Conservation (phyloP, 2,329 filamentous ascomycete species). For the Ophiostoma sp. region DNA sequence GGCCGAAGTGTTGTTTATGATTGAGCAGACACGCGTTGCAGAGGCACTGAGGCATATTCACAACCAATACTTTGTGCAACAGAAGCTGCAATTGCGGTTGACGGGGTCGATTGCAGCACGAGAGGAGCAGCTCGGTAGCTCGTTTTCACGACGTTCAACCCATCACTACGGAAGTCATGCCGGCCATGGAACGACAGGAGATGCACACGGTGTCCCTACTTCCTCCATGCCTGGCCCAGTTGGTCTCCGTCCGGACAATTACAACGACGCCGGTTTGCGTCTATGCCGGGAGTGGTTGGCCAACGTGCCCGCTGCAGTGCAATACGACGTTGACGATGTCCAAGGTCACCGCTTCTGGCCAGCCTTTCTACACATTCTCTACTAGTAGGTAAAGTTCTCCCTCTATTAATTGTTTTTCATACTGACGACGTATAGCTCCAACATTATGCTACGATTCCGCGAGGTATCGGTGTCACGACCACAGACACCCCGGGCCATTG, state of each 20-base stretch:
- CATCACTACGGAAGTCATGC: not conserved
- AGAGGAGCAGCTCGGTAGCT: constrained; percentile 14
- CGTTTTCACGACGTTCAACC: not conserved
- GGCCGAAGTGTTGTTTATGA: constrained; percentile 22
- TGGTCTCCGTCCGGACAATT: constrained; percentile 4
- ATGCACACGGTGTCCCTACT: not conserved
- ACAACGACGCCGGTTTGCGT: constrained; percentile 21
- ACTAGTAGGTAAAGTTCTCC: not conserved
- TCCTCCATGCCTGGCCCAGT: not conserved
- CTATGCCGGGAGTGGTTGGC: constrained; percentile 16
- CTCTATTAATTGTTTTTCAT: not conserved
- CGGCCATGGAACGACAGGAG: not conserved
- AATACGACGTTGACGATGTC: constrained; percentile 25
- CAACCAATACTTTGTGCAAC: constrained; percentile 24
- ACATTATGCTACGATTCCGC: constrained; percentile 29
- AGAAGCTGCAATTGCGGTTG: constrained; percentile 18
- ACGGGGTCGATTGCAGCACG: constrained; percentile 16
- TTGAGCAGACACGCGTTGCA: constrained; percentile 21
- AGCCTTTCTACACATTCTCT: constrained; percentile 23
- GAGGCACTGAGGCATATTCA: constrained; percentile 20
- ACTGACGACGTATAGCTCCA: constrained; percentile 17
- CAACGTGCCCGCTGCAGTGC: constrained; percentile 11
- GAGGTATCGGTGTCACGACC: constrained; percentile 26
- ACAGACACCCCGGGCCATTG: constrained; percentile 9
- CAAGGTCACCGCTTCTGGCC: constrained; percentile 25